These are phyloP conservation scores for Tolypocladium album DNA, from an alignment of 2,329 filamentous ascomycete species.

Conservation along the genomic window DNA sequence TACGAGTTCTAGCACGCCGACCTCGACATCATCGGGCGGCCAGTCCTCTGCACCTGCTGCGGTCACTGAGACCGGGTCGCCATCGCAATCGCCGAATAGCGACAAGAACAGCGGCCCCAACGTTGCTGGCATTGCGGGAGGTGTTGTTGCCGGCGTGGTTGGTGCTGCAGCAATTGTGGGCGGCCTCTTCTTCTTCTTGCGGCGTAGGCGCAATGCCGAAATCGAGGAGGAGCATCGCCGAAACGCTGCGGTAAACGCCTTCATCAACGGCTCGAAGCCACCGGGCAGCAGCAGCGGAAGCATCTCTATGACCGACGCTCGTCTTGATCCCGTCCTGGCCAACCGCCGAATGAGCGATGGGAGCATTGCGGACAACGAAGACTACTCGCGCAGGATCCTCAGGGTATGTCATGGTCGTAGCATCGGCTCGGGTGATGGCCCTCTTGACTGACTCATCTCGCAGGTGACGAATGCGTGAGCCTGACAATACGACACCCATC, in stretches of 20 bases:
- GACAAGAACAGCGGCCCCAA: conserved; percentile 39
- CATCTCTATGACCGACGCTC: conserved; percentile 67
- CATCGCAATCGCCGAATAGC: conserved; percentile 7
- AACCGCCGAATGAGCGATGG: conserved; percentile 82
- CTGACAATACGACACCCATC: conserved; percentile 4
- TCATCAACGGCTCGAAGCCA: conserved; percentile 55
- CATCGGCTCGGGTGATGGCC: neutral
- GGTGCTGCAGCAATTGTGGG: conserved; percentile 55
- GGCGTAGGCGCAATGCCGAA: conserved; percentile 63
- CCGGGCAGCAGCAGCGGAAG: conserved; percentile 53
- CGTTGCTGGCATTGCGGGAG: conserved; percentile 76
- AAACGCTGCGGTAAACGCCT: conserved; percentile 68
- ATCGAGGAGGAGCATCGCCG: conserved; percentile 78
- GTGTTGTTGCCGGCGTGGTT: conserved; percentile 76
- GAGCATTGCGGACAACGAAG: conserved; percentile 93
- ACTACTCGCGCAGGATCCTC: conserved; percentile 91
- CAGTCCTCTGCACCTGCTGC: conserved; percentile 9
- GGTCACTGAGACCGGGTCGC: conserved; percentile 7
- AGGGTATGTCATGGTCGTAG: conserved; percentile 50
- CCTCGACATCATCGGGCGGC: neutral
- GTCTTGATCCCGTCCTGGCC: conserved; percentile 78
- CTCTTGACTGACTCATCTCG: neutral
- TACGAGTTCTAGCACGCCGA: conserved; percentile 12
- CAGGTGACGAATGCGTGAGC: conserved; percentile 51
- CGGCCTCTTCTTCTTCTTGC: conserved; percentile 62